These are phyloP conservation scores for Candida endomychidarum DNA, from an alignment of 805 yeast species.

Conservation along the genomic window DNA sequence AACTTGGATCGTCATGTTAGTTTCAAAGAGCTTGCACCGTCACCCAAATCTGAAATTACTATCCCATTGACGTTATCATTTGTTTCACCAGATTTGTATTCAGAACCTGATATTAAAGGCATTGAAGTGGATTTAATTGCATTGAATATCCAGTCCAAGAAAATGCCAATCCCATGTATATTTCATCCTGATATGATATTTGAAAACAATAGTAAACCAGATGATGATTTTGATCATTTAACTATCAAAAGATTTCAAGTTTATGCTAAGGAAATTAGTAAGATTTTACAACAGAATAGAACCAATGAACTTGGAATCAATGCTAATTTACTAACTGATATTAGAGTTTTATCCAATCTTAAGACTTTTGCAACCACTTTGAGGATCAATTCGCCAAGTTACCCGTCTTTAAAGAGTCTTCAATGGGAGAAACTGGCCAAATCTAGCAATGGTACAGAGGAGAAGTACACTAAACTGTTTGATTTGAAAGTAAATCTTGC, in stretches of 20 bases:
- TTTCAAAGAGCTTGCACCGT: constrained; percentile 6
- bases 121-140: constrained; percentile 32
- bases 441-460: not conserved
- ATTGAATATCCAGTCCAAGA: constrained; percentile 30
- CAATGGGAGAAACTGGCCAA: constrained; percentile 7
- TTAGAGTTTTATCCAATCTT: constrained; percentile 33
- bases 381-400: constrained; percentile 18
- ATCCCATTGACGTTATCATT: constrained; percentile 12
- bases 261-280: constrained; percentile 29
- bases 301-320: constrained; percentile 26
- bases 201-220: constrained; percentile 25
- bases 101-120: constrained; percentile 21
- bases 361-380: constrained; percentile 28
- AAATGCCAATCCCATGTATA: constrained; percentile 35
- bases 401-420: constrained; percentile 3
- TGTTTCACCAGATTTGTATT: constrained; percentile 29
- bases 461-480: constrained; percentile 9
- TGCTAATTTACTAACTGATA: constrained; percentile 26
- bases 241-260: constrained; percentile 33
- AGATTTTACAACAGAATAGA: constrained; percentile 24
- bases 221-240: constrained; percentile 33
- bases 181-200: constrained; percentile 36
- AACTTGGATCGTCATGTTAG: constrained; percentile 8
- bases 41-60: constrained; percentile 1
- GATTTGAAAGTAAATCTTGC: constrained; percentile 23